These are phyloP conservation scores for Lentinula boryana DNA, from an alignment of 768 basidiomycete species.

Conservation along the genomic window DNA sequence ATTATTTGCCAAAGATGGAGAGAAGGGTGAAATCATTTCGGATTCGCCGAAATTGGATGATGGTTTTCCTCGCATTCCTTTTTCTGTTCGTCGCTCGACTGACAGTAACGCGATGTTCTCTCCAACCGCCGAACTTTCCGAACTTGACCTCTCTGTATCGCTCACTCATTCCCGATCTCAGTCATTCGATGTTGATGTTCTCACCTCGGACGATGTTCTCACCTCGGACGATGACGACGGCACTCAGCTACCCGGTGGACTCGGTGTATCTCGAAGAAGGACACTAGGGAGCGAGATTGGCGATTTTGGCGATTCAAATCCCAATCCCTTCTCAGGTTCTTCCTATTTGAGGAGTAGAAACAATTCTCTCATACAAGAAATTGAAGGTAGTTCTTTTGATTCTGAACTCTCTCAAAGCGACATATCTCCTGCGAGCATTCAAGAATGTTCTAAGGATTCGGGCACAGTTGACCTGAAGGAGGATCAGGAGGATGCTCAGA, in stretches of 20 bases:
- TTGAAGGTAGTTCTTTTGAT: neutral
- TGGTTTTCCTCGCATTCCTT: neutral
- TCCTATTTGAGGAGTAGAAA: neutral
- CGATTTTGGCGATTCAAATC: neutral
- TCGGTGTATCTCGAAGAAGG: neutral
- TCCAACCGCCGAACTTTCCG: neutral
- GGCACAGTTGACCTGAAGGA: neutral
- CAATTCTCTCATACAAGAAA: neutral
- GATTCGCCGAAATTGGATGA: neutral
- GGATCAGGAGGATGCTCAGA: neutral
- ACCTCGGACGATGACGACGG: neutral
- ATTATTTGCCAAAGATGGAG: slow-evolving; percentile 41
- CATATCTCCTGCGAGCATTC: neutral
- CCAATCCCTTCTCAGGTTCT: neutral
- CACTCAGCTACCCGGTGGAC: neutral
- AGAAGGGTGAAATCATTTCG: neutral
- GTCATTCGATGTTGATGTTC: neutral
- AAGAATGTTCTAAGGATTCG: neutral
- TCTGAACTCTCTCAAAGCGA: neutral
- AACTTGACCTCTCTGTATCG: neutral
- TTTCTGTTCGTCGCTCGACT: neutral
- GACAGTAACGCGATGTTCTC: neutral
- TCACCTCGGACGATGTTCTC: neutral
- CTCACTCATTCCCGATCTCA: neutral
- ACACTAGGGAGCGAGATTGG: neutral